Conservation (phyloP, 2,329 filamentous ascomycete species). For the Diaporthe capsici region DNA sequence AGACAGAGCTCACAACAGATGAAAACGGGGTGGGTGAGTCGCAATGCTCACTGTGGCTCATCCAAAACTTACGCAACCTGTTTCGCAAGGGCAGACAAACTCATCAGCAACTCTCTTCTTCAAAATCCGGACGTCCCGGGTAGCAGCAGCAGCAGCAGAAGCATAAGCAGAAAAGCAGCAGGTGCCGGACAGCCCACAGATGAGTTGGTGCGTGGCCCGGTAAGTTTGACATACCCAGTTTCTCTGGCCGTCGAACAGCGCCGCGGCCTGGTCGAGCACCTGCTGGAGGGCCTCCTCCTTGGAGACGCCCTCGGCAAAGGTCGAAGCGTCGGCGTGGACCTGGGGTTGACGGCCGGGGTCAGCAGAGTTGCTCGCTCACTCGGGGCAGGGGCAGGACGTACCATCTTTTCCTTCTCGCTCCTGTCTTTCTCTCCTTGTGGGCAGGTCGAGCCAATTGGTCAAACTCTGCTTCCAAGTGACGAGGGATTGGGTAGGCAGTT, state of each 20-base stretch:
- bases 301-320: conserved; percentile 75
- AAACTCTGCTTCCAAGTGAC: not conserved
- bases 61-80: conserved; percentile 13
- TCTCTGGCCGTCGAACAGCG: conserved; percentile 78
- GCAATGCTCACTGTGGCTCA: conserved; percentile 13
- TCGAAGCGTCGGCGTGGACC: conserved; percentile 86
- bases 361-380: not conserved
- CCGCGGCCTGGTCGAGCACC: conserved; percentile 78
- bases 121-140: not conserved
- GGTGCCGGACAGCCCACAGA: not conserved
- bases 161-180: not conserved
- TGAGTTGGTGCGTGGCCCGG: not conserved
- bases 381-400: not conserved
- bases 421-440: not conserved
- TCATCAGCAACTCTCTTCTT: not conserved
- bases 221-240: conserved; percentile 76
- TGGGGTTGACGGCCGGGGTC: conserved; percentile 46
- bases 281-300: conserved; percentile 83
- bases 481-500: not conserved
- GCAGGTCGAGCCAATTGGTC: not conserved
- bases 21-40: not conserved
- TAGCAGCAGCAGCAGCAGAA: not conserved
- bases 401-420: not conserved
- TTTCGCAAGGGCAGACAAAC: not conserved
- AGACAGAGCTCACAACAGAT: not conserved